Base-by-base conservation (phyloP, 2,329 filamentous ascomycete genomes). In the Mycocentrospora acerina region DNA sequence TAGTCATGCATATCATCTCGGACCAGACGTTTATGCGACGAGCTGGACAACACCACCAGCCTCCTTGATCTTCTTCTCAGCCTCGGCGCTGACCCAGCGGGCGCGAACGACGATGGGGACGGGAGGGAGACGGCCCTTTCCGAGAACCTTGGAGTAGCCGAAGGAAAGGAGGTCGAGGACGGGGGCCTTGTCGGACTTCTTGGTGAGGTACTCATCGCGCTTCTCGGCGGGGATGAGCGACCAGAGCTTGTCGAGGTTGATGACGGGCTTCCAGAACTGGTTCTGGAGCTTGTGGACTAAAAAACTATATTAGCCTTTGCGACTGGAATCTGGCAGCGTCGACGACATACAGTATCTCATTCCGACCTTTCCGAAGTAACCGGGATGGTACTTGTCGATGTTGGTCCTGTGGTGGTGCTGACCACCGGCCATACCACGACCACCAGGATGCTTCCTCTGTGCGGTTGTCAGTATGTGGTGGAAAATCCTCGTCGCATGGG, bases 161-260 rank as follows among this genome's bases (percentile, higher is more conserved):
- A 95, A 86, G 65, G 90, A 81, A 55, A 97, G 86, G 73, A 98
- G 88, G 79, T 98, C 91, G 79, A 98, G 85, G 70, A 98, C 93
- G 71, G 93, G 93, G 54, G 91, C 90, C 72, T 88, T 95, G 75
- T 95, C 89, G 72, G 83, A 84, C 77, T 89, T 88, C 73, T 86
- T 83, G 67, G 76, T 73, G 67, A 96, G 73, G 82, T 97, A 97
- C 75, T 89, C 84, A 33, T 95, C 90, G 68, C 94, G 91, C 73
- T 88, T 84, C 78, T 98, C 93, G 60, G 77, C 75, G 69, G 94
- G 93, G 70, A 98, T 83, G 68, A 98, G 88, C 47, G 90, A 86
- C 89, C 90, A 95, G 60, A 98, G 86, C 91, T 97, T 98, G 78
- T 97, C 93, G 65, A 98, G 80, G 82, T 98, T 98, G 85, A 98